Base-by-base conservation (phyloP, 2,329 filamentous ascomycete genomes). In the Catunica adiposa region DNA sequence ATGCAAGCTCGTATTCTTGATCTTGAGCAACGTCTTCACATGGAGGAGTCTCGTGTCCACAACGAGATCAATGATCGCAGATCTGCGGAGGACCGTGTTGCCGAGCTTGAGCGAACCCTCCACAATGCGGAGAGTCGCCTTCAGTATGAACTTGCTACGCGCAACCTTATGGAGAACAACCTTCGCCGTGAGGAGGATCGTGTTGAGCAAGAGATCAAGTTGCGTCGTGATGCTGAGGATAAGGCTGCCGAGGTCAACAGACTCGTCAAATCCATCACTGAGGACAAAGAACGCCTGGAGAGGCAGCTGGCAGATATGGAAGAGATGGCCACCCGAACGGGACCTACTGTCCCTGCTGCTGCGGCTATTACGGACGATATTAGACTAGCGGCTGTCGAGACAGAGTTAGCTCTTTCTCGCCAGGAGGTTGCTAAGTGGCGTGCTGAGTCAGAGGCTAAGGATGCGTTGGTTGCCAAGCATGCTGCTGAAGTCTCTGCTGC, bases 181-280 rank as follows among this genome's bases (percentile, higher is more conserved):
- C 71, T 87, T 48, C 76, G 76, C 58, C 68, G 76, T 8, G 78
- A 83, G 37, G 81, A 87, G 61, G 73, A 74, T 37, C 75, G 76
- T 56, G 76, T 75, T 1, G 83, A 88, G 60, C 69, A 78, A 54
- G 83, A 89, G 62, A 69, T 83, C 58, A 71, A 75, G 47, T 69
- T 70, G 51, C 79, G 84, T 58, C 77, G 83, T 55, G 74, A 79
- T 34, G 82, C 82, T 1, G 84, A 89, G 65, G 85, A 89, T 63
- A 78, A 79, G 59, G 71, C 87, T 14, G 77, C 82, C 3, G 84
- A 89, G 64, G 74, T 82, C n/a, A 82, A 89, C 66, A 75, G 80
- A 55, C 74, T 83, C 22, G 73, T 88, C 25, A 77, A 79, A 58
- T 76, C 81, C 60, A 78, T 83, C 3, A 78, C 83, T n/a, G 82